Percentiles rank a stretch among this genome's conserved stretches.
Evolutionary conservation across 169 alveolate genomes (phyloP).

Genomic region (Fabrea salina): DNA sequence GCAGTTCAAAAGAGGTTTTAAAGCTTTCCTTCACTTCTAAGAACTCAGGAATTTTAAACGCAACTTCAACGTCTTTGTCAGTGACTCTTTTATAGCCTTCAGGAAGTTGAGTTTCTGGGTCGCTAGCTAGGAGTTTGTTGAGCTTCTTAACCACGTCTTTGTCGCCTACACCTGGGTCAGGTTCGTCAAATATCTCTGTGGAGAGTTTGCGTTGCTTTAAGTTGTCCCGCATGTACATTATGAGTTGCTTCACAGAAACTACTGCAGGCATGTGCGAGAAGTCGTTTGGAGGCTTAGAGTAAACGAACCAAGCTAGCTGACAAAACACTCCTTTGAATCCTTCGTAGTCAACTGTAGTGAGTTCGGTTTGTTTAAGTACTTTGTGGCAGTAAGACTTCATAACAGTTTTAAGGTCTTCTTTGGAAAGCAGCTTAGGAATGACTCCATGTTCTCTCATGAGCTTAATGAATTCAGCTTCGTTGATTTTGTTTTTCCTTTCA

Average conservation of each 20-base stretch:
- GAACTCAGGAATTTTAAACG: not conserved
- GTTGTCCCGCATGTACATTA: not conserved
- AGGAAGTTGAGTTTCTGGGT: conserved; percentile 20
- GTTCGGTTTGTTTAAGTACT: conserved; percentile 26
- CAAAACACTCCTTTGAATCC: conserved; percentile 29
- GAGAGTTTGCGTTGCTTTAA: not conserved
- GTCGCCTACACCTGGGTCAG: conserved; percentile 33
- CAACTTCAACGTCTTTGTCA: conserved; percentile 18
- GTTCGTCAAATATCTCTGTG: conserved; percentile 33
- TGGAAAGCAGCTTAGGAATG: conserved; percentile 1
- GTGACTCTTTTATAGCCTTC: conserved; percentile 25
- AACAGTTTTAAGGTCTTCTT: conserved; percentile 12
- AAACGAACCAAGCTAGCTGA: conserved; percentile 6
- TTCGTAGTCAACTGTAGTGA: conserved; percentile 13
- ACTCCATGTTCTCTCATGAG: conserved; percentile 19
- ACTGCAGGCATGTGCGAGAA: conserved; percentile 27
- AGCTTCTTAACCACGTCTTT: conserved; percentile 21
- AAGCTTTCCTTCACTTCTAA: not conserved
- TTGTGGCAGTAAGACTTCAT: not conserved
- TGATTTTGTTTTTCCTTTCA: not conserved
- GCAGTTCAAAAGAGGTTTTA: conserved; percentile 10
- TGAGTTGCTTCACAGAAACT: not conserved
- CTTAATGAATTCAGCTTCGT: conserved; percentile 19
- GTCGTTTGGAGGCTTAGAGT: not conserved
- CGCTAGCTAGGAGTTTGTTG: not conserved